Conservation (phyloP, 2,329 filamentous ascomycete genomes). For the Ilyonectria robusta region DNA sequence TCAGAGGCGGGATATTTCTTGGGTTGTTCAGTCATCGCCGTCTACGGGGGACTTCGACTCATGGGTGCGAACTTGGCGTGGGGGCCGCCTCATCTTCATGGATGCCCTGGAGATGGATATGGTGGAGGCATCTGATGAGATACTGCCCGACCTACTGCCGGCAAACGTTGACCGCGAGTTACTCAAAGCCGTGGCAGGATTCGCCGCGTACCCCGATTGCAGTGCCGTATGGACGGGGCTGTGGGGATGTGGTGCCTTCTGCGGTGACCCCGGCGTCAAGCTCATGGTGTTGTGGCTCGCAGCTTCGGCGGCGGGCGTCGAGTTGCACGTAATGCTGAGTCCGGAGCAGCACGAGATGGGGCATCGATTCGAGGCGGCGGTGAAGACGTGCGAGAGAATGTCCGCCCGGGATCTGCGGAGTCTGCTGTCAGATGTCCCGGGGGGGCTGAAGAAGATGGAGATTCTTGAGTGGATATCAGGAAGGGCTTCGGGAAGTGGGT, state of each 20-base stretch:
- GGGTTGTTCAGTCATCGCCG: constrained; percentile 18
- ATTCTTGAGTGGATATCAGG: constrained; percentile 36
- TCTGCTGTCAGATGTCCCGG: constrained; percentile 27
- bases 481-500: not conserved
- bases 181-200: constrained; percentile 48
- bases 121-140: constrained; percentile 26
- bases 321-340: constrained; percentile 37
- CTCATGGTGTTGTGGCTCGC: constrained; percentile 52
- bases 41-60: not conserved
- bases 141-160: constrained; percentile 46
- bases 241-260: constrained; percentile 56
- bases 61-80: constrained; percentile 29
- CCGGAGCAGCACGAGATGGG: constrained; percentile 40
- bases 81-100: constrained; percentile 54
- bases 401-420: constrained; percentile 11
- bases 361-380: constrained; percentile 20
- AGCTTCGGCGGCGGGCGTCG: constrained; percentile 43
- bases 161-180: constrained; percentile 50
- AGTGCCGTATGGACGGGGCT: constrained; percentile 46
- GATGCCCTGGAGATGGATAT: constrained; percentile 55
- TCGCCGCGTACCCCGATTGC: constrained; percentile 38
- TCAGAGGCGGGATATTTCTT: constrained; percentile 49
- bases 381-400: constrained; percentile 16
- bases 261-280: constrained; percentile 52
- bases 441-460: constrained; percentile 18